These are phyloP conservation scores for Vitis hybrid DNA, from an alignment of 177 flowering plant species.

Conservation along the genomic window DNA sequence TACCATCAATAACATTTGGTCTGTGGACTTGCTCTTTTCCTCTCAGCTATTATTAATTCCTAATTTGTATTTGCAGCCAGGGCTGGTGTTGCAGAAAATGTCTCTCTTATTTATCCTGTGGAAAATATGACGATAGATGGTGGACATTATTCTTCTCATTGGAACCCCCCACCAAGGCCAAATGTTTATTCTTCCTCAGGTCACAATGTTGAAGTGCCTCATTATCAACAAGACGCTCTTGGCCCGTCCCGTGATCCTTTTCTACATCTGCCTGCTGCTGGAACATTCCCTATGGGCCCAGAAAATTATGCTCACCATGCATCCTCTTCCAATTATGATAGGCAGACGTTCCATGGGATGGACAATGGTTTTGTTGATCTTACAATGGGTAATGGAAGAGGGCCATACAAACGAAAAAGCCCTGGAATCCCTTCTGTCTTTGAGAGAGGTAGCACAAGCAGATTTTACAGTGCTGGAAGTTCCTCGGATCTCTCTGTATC, in stretches of 20 bases:
- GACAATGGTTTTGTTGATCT: conserved; percentile 43
- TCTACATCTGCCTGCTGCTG: conserved; percentile 35
- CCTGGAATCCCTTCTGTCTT: conserved; percentile 45
- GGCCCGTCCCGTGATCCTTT: conserved; percentile 49
- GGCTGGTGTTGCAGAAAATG: conserved; percentile 31
- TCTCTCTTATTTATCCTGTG: conserved; percentile 36
- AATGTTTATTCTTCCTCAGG: conserved; percentile 34
- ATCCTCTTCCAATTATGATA: conserved; percentile 46
- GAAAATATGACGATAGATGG: conserved; percentile 41
- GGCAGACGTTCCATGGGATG: conserved; percentile 34
- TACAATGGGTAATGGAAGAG: conserved; percentile 42
- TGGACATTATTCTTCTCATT: conserved; percentile 30
- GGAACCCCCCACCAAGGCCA: conserved; percentile 43
- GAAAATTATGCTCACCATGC: conserved; percentile 40
- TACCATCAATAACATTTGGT: not conserved
- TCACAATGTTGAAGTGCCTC: conserved; percentile 36
- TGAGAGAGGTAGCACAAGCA: conserved; percentile 53
- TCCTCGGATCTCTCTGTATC: conserved; percentile 44
- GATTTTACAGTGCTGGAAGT: conserved; percentile 46
- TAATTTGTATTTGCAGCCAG: conserved; percentile 27
- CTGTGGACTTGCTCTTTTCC: not conserved
- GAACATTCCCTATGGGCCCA: conserved; percentile 25
- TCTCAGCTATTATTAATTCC: not conserved
- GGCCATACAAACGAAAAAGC: conserved; percentile 60
- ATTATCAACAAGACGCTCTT: conserved; percentile 34